Evolutionary conservation across 2,329 filamentous ascomycete genomes (phyloP).

Genomic region (Helotiales sp.): DNA sequence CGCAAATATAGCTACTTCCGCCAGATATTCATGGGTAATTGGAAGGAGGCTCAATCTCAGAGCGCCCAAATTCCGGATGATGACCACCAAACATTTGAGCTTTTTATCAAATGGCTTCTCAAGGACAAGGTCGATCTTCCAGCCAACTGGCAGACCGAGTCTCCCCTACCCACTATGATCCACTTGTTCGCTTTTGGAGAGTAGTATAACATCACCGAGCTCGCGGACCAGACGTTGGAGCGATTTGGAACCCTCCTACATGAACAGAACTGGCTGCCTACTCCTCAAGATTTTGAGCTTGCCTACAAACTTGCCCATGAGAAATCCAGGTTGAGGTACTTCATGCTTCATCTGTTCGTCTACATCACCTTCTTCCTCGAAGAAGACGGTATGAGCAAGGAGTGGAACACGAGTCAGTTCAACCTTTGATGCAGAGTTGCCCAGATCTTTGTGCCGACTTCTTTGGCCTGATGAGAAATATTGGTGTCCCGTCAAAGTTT

Average conservation of each 20-base stretch:
- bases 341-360: not conserved
- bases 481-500: not conserved
- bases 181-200: not conserved
- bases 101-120: not conserved
- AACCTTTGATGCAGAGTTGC: not conserved
- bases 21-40: not conserved
- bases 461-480: not conserved
- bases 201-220: not conserved
- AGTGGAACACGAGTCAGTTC: not conserved
- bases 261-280: not conserved
- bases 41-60: not conserved
- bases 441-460: not conserved
- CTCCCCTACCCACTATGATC: not conserved
- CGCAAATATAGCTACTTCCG: not conserved
- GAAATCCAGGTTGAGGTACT: not conserved
- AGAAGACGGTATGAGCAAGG: not conserved
- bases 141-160: too few species aligned
- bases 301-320: not conserved
- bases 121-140: not conserved
- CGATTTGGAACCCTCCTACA: not conserved
- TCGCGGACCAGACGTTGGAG: not conserved
- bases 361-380: not conserved
- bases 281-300: not conserved
- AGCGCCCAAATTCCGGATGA: not conserved
- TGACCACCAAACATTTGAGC: not conserved